Percentiles rank a stretch among this genome's conserved stretches.
These are phyloP conservation scores for Ambrosia artemisiifolia DNA, from an alignment of 129 eudicot species.

Conservation along the genomic window DNA sequence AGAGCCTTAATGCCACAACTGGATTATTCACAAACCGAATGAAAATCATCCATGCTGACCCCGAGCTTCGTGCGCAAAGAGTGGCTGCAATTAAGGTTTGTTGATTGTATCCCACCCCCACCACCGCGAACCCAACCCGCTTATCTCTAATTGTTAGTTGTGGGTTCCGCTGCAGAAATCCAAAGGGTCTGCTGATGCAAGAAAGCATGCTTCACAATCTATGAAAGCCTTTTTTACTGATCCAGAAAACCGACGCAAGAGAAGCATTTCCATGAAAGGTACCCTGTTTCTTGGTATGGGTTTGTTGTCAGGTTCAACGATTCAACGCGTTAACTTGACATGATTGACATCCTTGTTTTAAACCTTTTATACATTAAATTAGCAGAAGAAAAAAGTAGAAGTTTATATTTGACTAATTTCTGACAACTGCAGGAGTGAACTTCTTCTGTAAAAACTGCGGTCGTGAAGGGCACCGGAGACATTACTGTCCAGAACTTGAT, in stretches of 20 bases:
- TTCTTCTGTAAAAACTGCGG: constrained; percentile 82
- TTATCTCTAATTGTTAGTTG: neutral
- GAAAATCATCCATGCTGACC: constrained; percentile 91
- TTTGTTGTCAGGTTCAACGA: neutral
- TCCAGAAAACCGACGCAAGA: constrained; percentile 83
- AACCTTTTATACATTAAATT: neutral
- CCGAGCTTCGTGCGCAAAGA: constrained; percentile 77
- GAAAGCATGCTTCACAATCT: constrained; percentile 84
- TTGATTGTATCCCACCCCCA: neutral
- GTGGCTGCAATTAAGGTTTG: constrained; percentile 92
- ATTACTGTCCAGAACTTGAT: constrained; percentile 72
- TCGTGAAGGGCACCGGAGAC: constrained; percentile 71
- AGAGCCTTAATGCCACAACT: constrained; percentile 95
- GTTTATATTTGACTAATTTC: neutral
- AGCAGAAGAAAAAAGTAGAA: neutral
- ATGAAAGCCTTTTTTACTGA: constrained; percentile 76
- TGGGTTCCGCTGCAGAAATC: constrained; percentile 53
- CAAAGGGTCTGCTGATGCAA: constrained; percentile 73
- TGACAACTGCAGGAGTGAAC: constrained; percentile 50
- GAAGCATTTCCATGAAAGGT: constrained; percentile 95
- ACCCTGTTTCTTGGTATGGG: neutral
- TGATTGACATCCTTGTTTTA: neutral
- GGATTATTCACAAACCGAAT: constrained; percentile 90
- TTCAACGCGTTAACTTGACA: neutral
- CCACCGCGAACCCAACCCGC: too few species aligned